phyloP scores from a whole-genome alignment of 1,284 basidiomycete genomes.

The Calocybe gambosa region DNA sequence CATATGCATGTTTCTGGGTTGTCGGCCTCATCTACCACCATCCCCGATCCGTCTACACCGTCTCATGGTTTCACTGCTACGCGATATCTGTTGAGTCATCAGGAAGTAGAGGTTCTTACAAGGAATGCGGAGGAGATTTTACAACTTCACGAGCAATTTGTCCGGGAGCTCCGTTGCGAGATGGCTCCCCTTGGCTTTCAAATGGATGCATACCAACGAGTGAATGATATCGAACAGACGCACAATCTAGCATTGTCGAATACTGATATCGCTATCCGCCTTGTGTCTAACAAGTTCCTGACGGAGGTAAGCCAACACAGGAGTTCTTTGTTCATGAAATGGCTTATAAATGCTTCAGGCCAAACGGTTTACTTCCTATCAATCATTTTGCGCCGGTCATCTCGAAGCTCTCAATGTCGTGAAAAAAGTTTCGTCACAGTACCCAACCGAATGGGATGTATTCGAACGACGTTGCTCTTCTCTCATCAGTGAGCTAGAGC shows the following conservation, averaged over 20 bases:
- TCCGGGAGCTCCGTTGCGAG: constrained; percentile 52
- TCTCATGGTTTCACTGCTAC: constrained; percentile 18
- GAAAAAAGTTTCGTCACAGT: constrained; percentile 53
- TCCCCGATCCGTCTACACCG: constrained; percentile 19
- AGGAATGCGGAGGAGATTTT: constrained; percentile 76
- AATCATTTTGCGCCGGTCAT: constrained; percentile 80
- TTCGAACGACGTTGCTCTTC: constrained; percentile 74
- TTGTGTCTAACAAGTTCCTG: constrained; percentile 58
- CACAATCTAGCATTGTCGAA: constrained; percentile 23
- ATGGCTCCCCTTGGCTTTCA: constrained; percentile 47
- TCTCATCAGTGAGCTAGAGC: constrained; percentile 37
- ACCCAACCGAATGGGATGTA: constrained; percentile 69
- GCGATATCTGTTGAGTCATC: constrained; percentile 46
- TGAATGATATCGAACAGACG: constrained; percentile 18
- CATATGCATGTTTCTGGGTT: constrained; percentile 28
- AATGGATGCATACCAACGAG: constrained; percentile 24
- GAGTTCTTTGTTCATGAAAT: constrained; percentile 1
- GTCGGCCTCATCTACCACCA: constrained; percentile 21
- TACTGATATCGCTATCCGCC: constrained; percentile 45
- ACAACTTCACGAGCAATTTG: constrained; percentile 66
- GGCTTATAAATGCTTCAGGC: constrained; percentile 42
- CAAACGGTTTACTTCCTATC: constrained; percentile 70
- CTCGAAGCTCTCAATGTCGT: constrained; percentile 72
- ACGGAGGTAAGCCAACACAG: constrained; percentile 45
- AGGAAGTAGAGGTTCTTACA: constrained; percentile 52